phyloP scores from a whole-genome alignment of 1,284 basidiomycete genomes.

The Moesziomyces sp. region DNA sequence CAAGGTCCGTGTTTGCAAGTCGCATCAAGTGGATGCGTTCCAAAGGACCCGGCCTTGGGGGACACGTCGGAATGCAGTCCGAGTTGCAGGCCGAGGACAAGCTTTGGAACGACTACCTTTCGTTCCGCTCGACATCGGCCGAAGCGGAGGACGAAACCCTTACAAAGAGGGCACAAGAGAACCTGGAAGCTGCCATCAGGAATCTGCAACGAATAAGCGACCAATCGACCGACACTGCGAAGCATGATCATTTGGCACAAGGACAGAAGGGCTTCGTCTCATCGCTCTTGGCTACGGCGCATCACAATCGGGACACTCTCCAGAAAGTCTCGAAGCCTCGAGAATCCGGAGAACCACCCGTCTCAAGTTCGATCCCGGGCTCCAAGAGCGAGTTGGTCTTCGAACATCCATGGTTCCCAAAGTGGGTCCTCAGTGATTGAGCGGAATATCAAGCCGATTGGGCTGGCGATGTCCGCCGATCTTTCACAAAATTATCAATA shows the following conservation, averaged over 20 bases:
- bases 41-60: neutral
- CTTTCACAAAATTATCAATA: neutral
- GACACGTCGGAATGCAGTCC: neutral
- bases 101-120: constrained; percentile 30
- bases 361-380: neutral
- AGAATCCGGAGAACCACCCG: neutral
- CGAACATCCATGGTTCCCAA: constrained; percentile 41
- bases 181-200: constrained; percentile 10
- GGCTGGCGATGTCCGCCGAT: no score
- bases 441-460: neutral
- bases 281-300: constrained; percentile 22
- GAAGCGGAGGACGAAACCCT: constrained; percentile 2
- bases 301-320: constrained; percentile 12
- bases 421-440: constrained; percentile 4
- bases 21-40: constrained; percentile 41
- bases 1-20: constrained; percentile 18
- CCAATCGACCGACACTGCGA: constrained; percentile 6
- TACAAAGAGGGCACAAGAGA: constrained; percentile 1
- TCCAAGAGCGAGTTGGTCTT: constrained; percentile 1
- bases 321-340: neutral
- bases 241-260: constrained; percentile 7
- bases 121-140: constrained; percentile 5
- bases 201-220: constrained; percentile 9
- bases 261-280: constrained; percentile 6
- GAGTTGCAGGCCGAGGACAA: constrained; percentile 5